Base-by-base conservation (phyloP, 169 alveolate genomes). In the Plasmodium adleri region DNA sequence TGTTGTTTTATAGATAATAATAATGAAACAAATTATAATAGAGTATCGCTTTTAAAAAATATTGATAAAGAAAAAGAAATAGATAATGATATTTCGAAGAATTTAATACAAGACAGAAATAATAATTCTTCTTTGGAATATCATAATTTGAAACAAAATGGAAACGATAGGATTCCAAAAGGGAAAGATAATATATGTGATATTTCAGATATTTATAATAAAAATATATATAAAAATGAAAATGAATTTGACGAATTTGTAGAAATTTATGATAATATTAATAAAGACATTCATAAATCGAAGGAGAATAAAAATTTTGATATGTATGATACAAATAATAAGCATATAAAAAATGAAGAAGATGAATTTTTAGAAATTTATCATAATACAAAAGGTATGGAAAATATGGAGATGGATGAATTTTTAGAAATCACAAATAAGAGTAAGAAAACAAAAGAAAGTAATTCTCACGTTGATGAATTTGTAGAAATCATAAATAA, bases 131-230 rank as follows among this genome's bases (percentile, higher is more conserved):
- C 72, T n/a, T 39, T 78, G 26, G 68, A 66, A 56, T n/a, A 49
- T 59, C 43, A 49, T 68, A 49, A 80, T 71, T 39, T 80, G 43
- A 72, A 60, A 60, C 59, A 28, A 67, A 22, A 20, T 24, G 90
- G 13, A 43, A 24, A 43, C 66, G 8, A 24, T 10, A 80, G 17
- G 43, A 32, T 54, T 80, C 58, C 58, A 60, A 74, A 80, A 26
- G 73, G 45, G 2, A 52, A 70, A 56, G 32, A 47, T 54, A 70
- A 54, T 32, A 64, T 80, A 10, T 24, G 39, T n/a, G 83, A 80
- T 54, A 67, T 80, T 39, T 80, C 70, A 9, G 83, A 80, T 60
- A 56, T 67, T 39, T 80, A 60, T 80, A 80, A 80, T 80, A 58
- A 80, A 49, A 62, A 49, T 24, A 45, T 39, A 80, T 28, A 54